Conservation (phyloP, 2,329 filamentous ascomycete genomes). For the Berkeleyomyces rouxiae region DNA sequence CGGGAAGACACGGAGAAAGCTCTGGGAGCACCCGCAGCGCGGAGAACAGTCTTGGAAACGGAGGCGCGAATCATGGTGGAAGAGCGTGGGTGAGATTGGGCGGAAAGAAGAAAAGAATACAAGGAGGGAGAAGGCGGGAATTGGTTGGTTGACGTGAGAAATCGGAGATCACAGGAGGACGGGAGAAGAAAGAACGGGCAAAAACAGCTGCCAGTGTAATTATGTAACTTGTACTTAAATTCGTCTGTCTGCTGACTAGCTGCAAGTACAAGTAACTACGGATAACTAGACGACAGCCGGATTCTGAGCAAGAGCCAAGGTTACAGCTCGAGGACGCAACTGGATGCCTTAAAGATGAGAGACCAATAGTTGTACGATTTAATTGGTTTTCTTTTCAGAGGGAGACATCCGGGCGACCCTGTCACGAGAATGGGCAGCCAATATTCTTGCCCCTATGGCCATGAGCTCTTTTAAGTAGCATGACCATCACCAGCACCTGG, state of each 20-base stretch:
- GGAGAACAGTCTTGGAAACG: slow-evolving; percentile 36
- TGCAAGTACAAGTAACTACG: too few species aligned
- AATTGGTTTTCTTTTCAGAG: too few species aligned
- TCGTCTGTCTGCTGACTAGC: not conserved
- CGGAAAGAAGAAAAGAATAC: not conserved
- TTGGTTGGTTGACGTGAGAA: not conserved
- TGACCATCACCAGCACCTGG: too few species aligned
- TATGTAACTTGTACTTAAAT: not conserved
- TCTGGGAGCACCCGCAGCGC: slow-evolving; percentile 29
- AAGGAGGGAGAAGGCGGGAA: not conserved
- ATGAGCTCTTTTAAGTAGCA: too few species aligned
- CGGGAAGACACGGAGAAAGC: slow-evolving; percentile 46
- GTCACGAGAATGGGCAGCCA: too few species aligned
- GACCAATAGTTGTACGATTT: not conserved
- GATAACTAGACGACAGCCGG: not conserved
- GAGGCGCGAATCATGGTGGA: slow-evolving; percentile 49
- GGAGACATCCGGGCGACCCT: too few species aligned
- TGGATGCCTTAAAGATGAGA: slow-evolving; percentile 7
- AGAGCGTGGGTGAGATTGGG: not conserved
- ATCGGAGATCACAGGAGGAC: not conserved
- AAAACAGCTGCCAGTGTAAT: not conserved
- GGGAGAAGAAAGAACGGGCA: not conserved
- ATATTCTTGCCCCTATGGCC: too few species aligned
- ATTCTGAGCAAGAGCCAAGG: not conserved
- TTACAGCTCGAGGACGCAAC: slow-evolving; percentile 8